A percentile compares a stretch with the other conserved stretches of the same genome.
Evolutionary conservation across 2,329 filamentous ascomycete species (phyloP).

Genomic region (Dothideomycetes sp.): DNA sequence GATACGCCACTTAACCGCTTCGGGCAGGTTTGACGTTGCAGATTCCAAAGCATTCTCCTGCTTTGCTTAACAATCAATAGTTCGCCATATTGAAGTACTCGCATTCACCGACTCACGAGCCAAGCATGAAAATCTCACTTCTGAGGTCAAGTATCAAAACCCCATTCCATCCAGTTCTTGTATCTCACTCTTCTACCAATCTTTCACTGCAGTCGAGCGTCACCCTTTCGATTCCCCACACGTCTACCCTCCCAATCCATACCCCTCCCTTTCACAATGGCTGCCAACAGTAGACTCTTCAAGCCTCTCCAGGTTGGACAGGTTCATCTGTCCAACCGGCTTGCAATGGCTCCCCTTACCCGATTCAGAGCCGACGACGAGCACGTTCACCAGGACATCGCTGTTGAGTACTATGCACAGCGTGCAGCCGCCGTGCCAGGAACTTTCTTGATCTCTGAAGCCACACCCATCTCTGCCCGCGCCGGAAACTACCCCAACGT

Average conservation of each 20-base stretch:
- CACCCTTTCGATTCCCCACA: not conserved
- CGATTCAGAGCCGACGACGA: constrained; percentile 35
- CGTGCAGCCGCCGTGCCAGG: constrained; percentile 27
- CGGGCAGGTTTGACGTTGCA: no score
- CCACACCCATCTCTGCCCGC: constrained; percentile 38
- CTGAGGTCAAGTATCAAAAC: no score
- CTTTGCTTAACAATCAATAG: no score
- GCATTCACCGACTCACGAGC: no score
- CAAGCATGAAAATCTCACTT: no score
- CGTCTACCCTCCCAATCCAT: not conserved
- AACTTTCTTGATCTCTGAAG: constrained; percentile 50
- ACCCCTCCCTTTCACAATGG: constrained; percentile 1
- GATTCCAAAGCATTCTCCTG: no score
- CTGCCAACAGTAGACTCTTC: constrained; percentile 20
- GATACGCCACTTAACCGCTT: no score
- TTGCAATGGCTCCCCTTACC: constrained; percentile 50
- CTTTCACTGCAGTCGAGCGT: no score
- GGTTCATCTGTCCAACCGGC: constrained; percentile 30
- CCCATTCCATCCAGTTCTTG: no score
- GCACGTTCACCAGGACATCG: constrained; percentile 28
- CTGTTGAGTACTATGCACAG: constrained; percentile 11
- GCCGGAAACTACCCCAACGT: constrained; percentile 39
- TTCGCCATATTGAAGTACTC: no score
- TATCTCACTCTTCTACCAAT: no score
- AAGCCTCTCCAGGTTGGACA: constrained; percentile 31